phyloP scores from a whole-genome alignment of 1,284 basidiomycete species.

The Apiotrichum gracile region DNA sequence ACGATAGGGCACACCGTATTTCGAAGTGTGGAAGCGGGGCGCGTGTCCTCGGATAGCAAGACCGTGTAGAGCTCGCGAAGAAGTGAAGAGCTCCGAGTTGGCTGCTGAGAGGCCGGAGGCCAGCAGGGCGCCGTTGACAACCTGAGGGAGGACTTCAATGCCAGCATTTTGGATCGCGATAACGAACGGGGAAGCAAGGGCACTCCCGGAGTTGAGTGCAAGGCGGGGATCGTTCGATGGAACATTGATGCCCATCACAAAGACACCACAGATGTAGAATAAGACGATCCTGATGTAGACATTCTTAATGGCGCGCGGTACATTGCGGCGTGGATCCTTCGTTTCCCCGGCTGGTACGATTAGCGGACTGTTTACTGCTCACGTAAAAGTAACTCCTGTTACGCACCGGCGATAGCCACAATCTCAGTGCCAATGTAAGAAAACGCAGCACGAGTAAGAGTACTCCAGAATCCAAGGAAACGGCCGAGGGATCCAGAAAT shows the following conservation, averaged over 20 bases:
- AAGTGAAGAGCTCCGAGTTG: constrained; percentile 30
- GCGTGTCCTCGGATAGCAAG: constrained; percentile 29
- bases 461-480: constrained; percentile 6
- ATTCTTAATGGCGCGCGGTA: constrained; percentile 66
- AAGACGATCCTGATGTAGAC: constrained; percentile 67
- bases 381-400: too few relatives aligned
- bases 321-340: constrained; percentile 60
- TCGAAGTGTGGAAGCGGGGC: constrained; percentile 17
- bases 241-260: constrained; percentile 15
- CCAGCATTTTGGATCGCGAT: constrained; percentile 42
- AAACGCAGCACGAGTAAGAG: constrained; percentile 8
- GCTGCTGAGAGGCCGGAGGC: constrained; percentile 43
- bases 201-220: constrained; percentile 10
- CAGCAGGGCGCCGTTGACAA: constrained; percentile 41
- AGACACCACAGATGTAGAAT: constrained; percentile 49
- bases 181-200: constrained; percentile 25
- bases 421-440: constrained; percentile 30
- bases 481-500: constrained; percentile 15
- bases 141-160: constrained; percentile 36
- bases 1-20: background rate
- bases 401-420: constrained; percentile 47
- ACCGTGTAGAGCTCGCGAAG: constrained; percentile 26
- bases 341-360: background rate
- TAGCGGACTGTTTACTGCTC: too few relatives aligned
- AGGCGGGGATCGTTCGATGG: constrained; percentile 16